phyloP scores from a whole-genome alignment of 345 rosid species.

The Sonneratia alba region DNA sequence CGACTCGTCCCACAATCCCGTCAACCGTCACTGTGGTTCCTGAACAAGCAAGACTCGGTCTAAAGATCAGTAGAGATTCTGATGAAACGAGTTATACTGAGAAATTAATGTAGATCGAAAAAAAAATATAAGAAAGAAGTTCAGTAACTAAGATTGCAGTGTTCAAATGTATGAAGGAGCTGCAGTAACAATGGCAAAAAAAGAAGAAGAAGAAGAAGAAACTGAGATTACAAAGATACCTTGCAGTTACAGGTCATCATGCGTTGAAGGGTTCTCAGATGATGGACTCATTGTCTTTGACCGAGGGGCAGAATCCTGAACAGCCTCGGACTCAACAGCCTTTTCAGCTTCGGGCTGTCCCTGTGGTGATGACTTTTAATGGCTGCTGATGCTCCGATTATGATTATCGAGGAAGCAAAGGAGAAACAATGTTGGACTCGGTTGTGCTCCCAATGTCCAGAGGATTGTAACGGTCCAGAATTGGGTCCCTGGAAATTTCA shows the following conservation, averaged over 20 bases:
- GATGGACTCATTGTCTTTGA: background rate
- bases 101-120: too few species aligned
- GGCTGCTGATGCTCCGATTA: background rate
- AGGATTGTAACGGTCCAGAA: background rate
- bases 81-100: too few species aligned
- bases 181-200: too few species aligned
- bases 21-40: too few species aligned
- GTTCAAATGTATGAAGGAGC: too few species aligned
- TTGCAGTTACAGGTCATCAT: background rate
- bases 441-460: background rate
- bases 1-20: too few species aligned
- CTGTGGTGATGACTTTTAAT: background rate
- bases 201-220: too few species aligned
- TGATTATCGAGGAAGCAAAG: background rate
- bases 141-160: too few species aligned
- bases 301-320: background rate
- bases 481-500: background rate
- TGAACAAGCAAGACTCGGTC: too few species aligned
- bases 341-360: background rate
- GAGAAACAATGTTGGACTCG: background rate
- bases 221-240: background rate
- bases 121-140: too few species aligned
- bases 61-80: too few species aligned
- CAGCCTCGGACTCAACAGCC: background rate
- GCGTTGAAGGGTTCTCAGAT: background rate